These are phyloP conservation scores for Fusarium dimerum DNA, from an alignment of 2,329 filamentous ascomycete genomes.

Conservation along the genomic window DNA sequence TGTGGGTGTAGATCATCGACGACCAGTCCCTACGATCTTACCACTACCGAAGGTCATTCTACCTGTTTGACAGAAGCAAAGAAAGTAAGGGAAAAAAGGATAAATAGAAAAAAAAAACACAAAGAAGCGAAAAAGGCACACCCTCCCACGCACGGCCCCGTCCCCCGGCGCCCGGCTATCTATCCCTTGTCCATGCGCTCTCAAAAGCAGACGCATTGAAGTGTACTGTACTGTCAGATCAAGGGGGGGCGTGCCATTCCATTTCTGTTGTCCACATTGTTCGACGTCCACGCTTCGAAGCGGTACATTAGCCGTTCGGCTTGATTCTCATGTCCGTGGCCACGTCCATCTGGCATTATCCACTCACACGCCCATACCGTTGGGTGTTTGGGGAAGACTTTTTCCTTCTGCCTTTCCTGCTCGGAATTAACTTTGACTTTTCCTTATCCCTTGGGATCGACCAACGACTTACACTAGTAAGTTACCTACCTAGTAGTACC, in stretches of 20 bases:
- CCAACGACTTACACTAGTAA: too few species aligned
- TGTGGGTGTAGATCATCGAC: too few species aligned
- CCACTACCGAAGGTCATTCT: too few species aligned
- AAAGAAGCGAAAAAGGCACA: too few species aligned
- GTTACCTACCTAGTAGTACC: too few species aligned
- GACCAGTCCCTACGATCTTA: too few species aligned
- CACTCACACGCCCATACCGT: constrained; percentile 18
- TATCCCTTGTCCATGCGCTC: background rate
- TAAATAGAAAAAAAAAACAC: background rate
- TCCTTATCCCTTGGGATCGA: constrained; percentile 23
- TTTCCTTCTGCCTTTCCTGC: too few species aligned
- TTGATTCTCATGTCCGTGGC: background rate
- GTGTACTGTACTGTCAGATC: background rate
- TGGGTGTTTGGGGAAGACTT: background rate
- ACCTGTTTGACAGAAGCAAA: too few species aligned
- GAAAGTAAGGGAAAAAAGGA: too few species aligned
- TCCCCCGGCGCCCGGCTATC: constrained; percentile 1
- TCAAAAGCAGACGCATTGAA: background rate
- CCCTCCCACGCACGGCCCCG: background rate
- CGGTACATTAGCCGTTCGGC: too few species aligned
- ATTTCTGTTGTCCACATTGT: too few species aligned
- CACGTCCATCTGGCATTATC: constrained; percentile 22
- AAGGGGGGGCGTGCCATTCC: background rate
- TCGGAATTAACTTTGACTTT: constrained; percentile 16
- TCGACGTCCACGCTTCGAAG: too few species aligned